Evolutionary conservation across 2,329 filamentous ascomycete genomes (phyloP).

Genomic region (Aulographum hederae): DNA sequence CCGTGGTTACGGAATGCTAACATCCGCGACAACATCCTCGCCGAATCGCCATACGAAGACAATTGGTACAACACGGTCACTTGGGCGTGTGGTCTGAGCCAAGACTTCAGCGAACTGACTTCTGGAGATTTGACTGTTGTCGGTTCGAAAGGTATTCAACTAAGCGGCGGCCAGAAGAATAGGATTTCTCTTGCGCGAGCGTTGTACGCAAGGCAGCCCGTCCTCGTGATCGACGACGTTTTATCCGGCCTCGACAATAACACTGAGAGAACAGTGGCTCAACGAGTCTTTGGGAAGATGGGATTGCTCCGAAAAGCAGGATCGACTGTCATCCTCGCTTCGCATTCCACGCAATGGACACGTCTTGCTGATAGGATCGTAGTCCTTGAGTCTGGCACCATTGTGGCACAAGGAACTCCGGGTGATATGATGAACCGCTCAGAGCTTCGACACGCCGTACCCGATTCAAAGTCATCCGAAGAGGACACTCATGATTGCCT

Average conservation of each 20-base stretch:
- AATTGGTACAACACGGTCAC: conserved; percentile 3
- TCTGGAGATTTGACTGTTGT: conserved; percentile 3
- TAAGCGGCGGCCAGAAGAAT: conserved; percentile 5
- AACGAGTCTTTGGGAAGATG: conserved; percentile 1
- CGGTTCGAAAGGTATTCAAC: conserved; percentile 2
- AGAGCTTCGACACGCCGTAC: not conserved
- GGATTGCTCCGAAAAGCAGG: conserved; percentile 1
- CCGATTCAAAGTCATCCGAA: not conserved
- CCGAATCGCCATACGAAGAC: not conserved
- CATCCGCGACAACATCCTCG: conserved; percentile 4
- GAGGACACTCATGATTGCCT: not conserved
- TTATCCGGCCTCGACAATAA: conserved; percentile 4
- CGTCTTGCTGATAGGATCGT: not conserved
- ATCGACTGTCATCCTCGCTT: conserved; percentile 5
- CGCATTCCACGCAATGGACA: conserved; percentile 2
- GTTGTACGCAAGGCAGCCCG: conserved; percentile 3
- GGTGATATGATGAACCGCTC: not conserved
- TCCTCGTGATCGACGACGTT: conserved; percentile 4
- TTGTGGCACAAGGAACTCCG: not conserved
- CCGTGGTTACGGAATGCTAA: conserved; percentile 4
- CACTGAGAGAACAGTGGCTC: conserved; percentile 1
- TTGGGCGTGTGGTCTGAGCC: conserved; percentile 1
- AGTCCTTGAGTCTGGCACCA: not conserved
- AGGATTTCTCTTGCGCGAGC: conserved; percentile 4
- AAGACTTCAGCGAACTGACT: conserved; percentile 3